Conservation (phyloP, 139 green algal species). For the Chlamydomonas applanata region DNA sequence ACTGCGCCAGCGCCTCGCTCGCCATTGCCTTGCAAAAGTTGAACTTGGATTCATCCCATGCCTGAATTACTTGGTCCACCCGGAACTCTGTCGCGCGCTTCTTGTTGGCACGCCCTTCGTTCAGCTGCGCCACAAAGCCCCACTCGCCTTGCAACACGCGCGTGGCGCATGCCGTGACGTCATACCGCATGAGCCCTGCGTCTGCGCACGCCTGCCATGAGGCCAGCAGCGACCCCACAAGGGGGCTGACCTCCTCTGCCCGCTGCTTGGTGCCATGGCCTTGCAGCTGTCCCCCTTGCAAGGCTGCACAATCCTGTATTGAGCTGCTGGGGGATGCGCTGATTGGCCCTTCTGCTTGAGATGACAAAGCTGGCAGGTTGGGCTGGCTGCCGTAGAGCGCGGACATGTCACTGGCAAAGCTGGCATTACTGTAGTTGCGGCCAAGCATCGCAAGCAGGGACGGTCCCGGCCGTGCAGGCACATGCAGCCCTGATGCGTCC, state of each 20-base stretch:
- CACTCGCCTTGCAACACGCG: neutral
- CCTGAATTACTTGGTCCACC: constrained; percentile 86
- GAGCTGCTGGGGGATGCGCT: too few relatives aligned
- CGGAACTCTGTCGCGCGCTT: constrained; percentile 97
- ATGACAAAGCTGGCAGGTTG: too few relatives aligned
- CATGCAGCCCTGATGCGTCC: too few relatives aligned
- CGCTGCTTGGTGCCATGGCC: neutral
- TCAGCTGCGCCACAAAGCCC: constrained; percentile 84
- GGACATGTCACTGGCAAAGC: too few relatives aligned
- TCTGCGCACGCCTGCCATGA: constrained; percentile 79
- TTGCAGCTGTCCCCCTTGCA: too few relatives aligned
- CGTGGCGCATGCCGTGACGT: constrained; percentile 87
- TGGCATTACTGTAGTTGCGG: too few relatives aligned
- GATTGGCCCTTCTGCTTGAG: too few relatives aligned
- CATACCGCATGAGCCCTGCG: constrained; percentile 63
- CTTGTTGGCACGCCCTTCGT: constrained; percentile 92
- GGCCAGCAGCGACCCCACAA: constrained; percentile 66
- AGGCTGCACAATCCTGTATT: too few relatives aligned
- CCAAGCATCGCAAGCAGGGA: too few relatives aligned
- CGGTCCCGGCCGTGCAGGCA: too few relatives aligned
- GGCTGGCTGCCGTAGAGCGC: too few relatives aligned
- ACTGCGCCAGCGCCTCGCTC: constrained; percentile 91
- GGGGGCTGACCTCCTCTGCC: too few relatives aligned
- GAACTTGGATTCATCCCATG: constrained; percentile 94
- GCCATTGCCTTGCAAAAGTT: constrained; percentile 96